A percentile compares a stretch with the other conserved stretches of the same genome.
phyloP scores from a whole-genome alignment of 2,329 filamentous ascomycete species.

The Tolypocladium album region DNA sequence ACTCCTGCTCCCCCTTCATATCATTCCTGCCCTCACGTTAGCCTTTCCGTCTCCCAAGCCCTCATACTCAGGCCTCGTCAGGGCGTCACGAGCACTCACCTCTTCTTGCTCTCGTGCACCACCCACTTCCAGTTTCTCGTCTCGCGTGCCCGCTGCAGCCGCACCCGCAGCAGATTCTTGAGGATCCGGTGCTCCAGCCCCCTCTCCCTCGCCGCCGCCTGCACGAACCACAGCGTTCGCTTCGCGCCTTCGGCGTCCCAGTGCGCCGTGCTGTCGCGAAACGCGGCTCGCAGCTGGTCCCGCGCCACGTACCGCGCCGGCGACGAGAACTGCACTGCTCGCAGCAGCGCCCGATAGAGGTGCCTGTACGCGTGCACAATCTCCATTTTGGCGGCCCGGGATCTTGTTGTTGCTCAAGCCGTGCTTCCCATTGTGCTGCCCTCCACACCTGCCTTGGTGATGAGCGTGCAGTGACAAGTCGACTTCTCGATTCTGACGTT shows the following conservation, averaged over 20 bases:
- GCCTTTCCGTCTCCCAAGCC: not conserved
- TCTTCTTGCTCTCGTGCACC: slow-evolving; percentile 9
- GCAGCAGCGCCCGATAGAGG: slow-evolving; percentile 56
- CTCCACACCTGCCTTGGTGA: not conserved
- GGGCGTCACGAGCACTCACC: slow-evolving; percentile 9
- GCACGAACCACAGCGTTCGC: slow-evolving; percentile 61
- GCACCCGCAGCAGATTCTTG: slow-evolving; percentile 49
- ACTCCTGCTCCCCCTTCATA: slow-evolving; percentile 10
- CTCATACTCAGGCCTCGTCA: not conserved
- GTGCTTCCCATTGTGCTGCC: not conserved
- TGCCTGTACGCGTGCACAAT: slow-evolving; percentile 58
- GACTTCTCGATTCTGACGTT: not conserved
- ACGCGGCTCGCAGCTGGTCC: slow-evolving; percentile 48
- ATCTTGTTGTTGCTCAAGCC: not conserved
- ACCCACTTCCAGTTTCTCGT: slow-evolving; percentile 9
- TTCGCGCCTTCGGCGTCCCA: slow-evolving; percentile 43
- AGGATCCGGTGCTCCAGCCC: slow-evolving; percentile 65
- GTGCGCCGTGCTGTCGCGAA: slow-evolving; percentile 28
- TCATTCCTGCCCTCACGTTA: slow-evolving; percentile 5
- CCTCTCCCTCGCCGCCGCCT: slow-evolving; percentile 48
- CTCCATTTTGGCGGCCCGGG: slow-evolving; percentile 21
- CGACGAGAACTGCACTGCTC: slow-evolving; percentile 59
- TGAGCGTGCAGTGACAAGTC: not conserved
- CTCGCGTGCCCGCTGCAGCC: slow-evolving; percentile 7
- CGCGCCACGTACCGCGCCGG: slow-evolving; percentile 55